Conservation (phyloP, 768 basidiomycete species). For the Kwoniella bestiolae region DNA sequence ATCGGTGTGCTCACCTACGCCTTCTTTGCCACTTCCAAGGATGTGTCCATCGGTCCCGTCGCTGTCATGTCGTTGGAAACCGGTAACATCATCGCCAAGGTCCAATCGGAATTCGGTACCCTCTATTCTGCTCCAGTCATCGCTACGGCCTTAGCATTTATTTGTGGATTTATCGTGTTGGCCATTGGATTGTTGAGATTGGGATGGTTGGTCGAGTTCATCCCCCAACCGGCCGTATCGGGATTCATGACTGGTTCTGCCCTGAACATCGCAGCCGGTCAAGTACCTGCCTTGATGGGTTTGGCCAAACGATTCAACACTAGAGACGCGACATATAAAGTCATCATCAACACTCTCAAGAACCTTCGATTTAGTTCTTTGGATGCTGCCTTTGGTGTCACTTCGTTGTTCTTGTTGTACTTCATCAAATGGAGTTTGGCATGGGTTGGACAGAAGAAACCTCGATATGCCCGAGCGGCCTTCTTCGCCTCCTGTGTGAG, state of each 20-base stretch:
- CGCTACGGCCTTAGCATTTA: slow-evolving; percentile 79
- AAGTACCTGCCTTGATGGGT: slow-evolving; percentile 88
- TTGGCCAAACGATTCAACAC: slow-evolving; percentile 79
- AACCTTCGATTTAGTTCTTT: slow-evolving; percentile 68
- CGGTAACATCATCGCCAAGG: slow-evolving; percentile 74
- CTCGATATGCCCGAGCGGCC: slow-evolving; percentile 59
- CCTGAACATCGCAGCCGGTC: slow-evolving; percentile 83
- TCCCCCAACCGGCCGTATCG: slow-evolving; percentile 58
- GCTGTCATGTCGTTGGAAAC: slow-evolving; percentile 94
- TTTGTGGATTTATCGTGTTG: slow-evolving; percentile 88
- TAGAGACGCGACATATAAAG: slow-evolving; percentile 77
- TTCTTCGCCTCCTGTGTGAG: slow-evolving; percentile 67
- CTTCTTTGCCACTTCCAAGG: slow-evolving; percentile 94
- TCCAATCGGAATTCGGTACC: slow-evolving; percentile 60
- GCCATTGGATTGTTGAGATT: slow-evolving; percentile 84
- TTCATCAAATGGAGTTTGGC: slow-evolving; percentile 54
- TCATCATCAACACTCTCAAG: slow-evolving; percentile 92
- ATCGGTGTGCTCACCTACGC: slow-evolving; percentile 61
- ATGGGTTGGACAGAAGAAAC: slow-evolving; percentile 43
- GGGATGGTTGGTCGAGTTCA: slow-evolving; percentile 95
- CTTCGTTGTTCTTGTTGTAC: slow-evolving; percentile 66
- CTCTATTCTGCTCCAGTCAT: slow-evolving; percentile 73
- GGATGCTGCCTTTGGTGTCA: slow-evolving; percentile 89
- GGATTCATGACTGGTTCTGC: slow-evolving; percentile 96
- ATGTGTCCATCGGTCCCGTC: slow-evolving; percentile 98